A percentile compares a stretch with the other conserved stretches of the same genome.
phyloP scores from a whole-genome alignment of 805 yeast species.

The Blastobotrys robertii region DNA sequence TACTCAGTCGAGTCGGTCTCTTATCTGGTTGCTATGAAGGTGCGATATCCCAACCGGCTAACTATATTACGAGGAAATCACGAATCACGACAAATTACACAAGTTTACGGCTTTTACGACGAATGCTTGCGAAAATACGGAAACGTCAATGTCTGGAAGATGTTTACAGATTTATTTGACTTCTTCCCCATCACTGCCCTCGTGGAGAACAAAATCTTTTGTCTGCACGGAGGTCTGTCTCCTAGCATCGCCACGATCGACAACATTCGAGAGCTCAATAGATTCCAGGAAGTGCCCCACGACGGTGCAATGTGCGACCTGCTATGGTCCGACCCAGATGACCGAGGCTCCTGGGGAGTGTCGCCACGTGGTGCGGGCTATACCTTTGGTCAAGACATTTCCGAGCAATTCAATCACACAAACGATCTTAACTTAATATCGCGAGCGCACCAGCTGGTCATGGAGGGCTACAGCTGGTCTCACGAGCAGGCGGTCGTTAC shows the following conservation, averaged over 20 bases:
- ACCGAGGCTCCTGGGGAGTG: constrained; percentile 97
- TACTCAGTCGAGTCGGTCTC: constrained; percentile 90
- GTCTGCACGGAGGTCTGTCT: constrained; percentile 93
- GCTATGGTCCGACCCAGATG: constrained; percentile 96
- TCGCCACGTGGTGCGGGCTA: constrained; percentile 99
- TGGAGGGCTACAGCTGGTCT: constrained; percentile 96
- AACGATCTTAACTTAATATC: constrained; percentile 82
- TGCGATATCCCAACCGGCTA: constrained; percentile 84
- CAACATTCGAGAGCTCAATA: constrained; percentile 83
- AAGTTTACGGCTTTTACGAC: constrained; percentile 93
- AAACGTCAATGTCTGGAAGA: constrained; percentile 86
- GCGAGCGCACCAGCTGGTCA: constrained; percentile 93
- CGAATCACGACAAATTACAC: constrained; percentile 93
- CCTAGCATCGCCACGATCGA: constrained; percentile 95
- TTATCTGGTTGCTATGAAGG: constrained; percentile 88
- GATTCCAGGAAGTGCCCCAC: constrained; percentile 96
- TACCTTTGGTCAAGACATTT: constrained; percentile 95
- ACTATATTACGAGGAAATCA: constrained; percentile 93
- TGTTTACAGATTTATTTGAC: constrained; percentile 88
- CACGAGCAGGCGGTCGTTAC: constrained; percentile 93
- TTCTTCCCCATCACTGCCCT: constrained; percentile 93
- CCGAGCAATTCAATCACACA: constrained; percentile 91
- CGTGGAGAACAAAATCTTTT: constrained; percentile 86
- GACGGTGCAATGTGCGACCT: constrained; percentile 98
- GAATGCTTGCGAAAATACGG: constrained; percentile 94